Percentiles rank a stretch among this genome's conserved stretches.
These are phyloP conservation scores for Ophiostoma angusticollis DNA, from an alignment of 2,329 filamentous ascomycete genomes.

Conservation along the genomic window DNA sequence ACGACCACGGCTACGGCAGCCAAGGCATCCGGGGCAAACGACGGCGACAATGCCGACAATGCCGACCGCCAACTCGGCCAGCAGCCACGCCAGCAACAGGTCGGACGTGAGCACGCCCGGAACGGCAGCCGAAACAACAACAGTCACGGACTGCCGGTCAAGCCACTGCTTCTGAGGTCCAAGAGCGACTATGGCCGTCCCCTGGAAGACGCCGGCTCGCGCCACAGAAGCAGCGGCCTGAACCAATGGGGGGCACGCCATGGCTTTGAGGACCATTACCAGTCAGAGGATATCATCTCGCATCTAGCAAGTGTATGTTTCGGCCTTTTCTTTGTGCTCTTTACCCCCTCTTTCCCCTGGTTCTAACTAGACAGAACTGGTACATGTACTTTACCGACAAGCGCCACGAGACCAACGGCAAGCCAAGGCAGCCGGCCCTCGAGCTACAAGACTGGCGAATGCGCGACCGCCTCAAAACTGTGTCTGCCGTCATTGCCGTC, in stretches of 20 bases:
- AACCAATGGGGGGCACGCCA: constrained; percentile 51
- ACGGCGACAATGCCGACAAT: constrained; percentile 18
- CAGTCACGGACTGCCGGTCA: constrained; percentile 18
- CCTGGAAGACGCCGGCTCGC: constrained; percentile 17
- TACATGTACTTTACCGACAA: constrained; percentile 99
- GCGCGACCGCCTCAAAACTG: constrained; percentile 90
- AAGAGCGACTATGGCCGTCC: constrained; percentile 41
- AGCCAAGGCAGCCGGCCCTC: constrained; percentile 56
- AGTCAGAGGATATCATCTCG: constrained; percentile 78
- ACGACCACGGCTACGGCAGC: background rate
- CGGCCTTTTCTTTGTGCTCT: constrained; percentile 1
- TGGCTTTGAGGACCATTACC: constrained; percentile 86
- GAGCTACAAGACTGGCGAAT: constrained; percentile 90
- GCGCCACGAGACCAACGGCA: constrained; percentile 86
- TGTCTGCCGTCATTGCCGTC: constrained; percentile 84
- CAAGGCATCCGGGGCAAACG: background rate
- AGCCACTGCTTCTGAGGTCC: constrained; percentile 41
- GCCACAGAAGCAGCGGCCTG: constrained; percentile 18
- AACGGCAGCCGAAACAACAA: constrained; percentile 4
- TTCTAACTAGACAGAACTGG: constrained; percentile 89
- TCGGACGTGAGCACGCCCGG: constrained; percentile 20
- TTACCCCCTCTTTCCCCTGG: background rate
- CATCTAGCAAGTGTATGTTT: constrained; percentile 63
- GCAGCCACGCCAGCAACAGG: constrained; percentile 7
- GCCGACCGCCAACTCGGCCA: constrained; percentile 7